Evolutionary conservation across 257 asterid species (phyloP), one percentile per base, ranked within the genome.

Genomic region (Lithospermum erythrorhizon): DNA sequence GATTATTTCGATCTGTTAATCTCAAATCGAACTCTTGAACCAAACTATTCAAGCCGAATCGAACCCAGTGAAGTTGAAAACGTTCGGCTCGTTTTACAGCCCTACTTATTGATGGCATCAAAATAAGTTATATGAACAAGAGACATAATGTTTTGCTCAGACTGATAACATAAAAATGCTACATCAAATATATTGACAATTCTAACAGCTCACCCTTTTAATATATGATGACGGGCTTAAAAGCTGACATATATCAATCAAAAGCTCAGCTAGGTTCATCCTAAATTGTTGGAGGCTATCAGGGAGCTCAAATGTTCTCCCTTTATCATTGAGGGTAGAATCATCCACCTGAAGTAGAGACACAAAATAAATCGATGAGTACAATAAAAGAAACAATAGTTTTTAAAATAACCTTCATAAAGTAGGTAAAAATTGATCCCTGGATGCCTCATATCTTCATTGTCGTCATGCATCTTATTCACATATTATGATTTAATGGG

Each of bases 201-300:
- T 47, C 57, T 27, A 22, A 16, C 51, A 29, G 54, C 49, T 75
- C 9, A 86, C 97, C 97, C 83, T 83, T 68, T 89, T 81, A 67
- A 73, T 52, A 75, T 79, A 79, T 56, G 81, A 63, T 58, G 84
- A 63, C 67, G 95, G 75, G 48, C 89, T 87, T 66, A 89, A 65
- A 58, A 89, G 86, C 83, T 84, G 95, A 63, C 90, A 84, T 58
- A 81, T 65, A 59, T 86, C 94, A 69, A 78, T 86, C 79, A 89
- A 68, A 73, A 83, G 86, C 75, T 89, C 97, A 73, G 79, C 78
- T 77, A 82, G 70, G 65, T 83, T 84, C 83, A 77, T 73, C 84
- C 97, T 84, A 66, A 89, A 82, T 64, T 86, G 97, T 58, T 68
- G 83, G 23, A 89, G 89, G 82, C 83, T 81, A 74, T 76, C 82